Evolutionary conservation across 2,329 filamentous ascomycete species (phyloP), one percentile per base, ranked within the genome.

Genomic region (Aspergillus cejpii): DNA sequence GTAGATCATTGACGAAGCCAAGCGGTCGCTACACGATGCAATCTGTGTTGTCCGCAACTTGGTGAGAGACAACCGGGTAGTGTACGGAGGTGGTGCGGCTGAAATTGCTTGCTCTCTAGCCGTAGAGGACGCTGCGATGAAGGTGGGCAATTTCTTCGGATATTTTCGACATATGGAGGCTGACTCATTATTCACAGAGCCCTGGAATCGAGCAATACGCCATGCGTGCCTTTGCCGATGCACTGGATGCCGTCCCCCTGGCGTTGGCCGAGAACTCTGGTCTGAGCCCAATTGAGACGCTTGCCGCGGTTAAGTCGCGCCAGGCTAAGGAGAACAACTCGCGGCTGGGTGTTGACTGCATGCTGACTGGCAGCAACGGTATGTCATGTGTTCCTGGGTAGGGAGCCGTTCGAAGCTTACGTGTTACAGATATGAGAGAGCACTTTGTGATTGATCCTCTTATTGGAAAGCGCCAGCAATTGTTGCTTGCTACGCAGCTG

Each of bases 141-240:
- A 94, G 72, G 75, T 78, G 62, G 51, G 62, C 54, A 17, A 29
- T n/a, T n/a, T 36, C 31, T 8, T 8, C 7, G 6, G n/a, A 26
- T 17, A 8, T 6, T 20, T 3, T 23, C n/a, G 23, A 5, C 11
- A 12, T n/a, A 10, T 8, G 8, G n/a, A 26, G 43, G 26, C 39
- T 51, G n/a, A 46, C 48, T 56, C 28, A 46, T 29, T 20, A 33
- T 38, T 39, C 46, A 43, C 64, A 81, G 82, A 95, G 88, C 41
- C 87, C 90, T 19, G 92, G 92, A n/a, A 80, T 98, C 29, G 91
- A 96, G 72, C 92, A 98, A 72, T 98, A 98, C 69, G 90, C 91
- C 54, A 98, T 98, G 91, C 87, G 92, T 50, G 92, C 92, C 19
- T 98, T 98, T 65, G 81, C 92, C 49, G 91, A 97, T 69, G 94